phyloP scores from a whole-genome alignment of 257 asterid species.

The Prunella vulgaris region DNA sequence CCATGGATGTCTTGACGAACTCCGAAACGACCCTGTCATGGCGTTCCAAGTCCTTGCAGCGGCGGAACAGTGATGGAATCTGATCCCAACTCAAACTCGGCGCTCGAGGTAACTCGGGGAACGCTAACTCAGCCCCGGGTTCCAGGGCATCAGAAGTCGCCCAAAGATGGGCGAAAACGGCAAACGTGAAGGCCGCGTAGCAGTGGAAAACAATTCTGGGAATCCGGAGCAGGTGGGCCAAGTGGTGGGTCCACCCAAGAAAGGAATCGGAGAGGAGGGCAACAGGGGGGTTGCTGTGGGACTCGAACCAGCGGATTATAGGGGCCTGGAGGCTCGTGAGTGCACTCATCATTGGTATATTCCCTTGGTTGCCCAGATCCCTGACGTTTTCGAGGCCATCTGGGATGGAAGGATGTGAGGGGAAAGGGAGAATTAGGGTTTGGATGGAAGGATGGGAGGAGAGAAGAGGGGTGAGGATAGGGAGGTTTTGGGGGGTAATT shows the following conservation, averaged over 20 bases:
- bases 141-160: slow-evolving; percentile 11
- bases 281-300: slow-evolving; percentile 48
- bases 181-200: slow-evolving; percentile 24
- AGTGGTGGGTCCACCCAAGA: slow-evolving; percentile 63
- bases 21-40: slow-evolving; percentile 9
- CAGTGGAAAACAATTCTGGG: slow-evolving; percentile 45
- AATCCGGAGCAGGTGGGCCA: slow-evolving; percentile 43
- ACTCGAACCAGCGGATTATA: slow-evolving; percentile 46
- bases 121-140: slow-evolving; percentile 13
- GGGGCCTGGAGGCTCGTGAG: slow-evolving; percentile 43
- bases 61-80: slow-evolving; percentile 42
- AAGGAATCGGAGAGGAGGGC: slow-evolving; percentile 67
- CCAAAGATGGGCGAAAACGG: slow-evolving; percentile 29
- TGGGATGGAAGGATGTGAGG: slow-evolving; percentile 49
- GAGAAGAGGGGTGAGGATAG: slow-evolving; percentile 41
- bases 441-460: slow-evolving; percentile 41
- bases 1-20: slow-evolving; percentile 29
- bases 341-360: slow-evolving; percentile 37
- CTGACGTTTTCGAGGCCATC: slow-evolving; percentile 55
- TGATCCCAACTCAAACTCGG: slow-evolving; percentile 45
- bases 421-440: slow-evolving; percentile 51
- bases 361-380: slow-evolving; percentile 56
- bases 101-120: slow-evolving; percentile 40
- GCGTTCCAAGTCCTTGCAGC: slow-evolving; percentile 29
- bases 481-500: slow-evolving; percentile 54